Conservation (phyloP, 176 grass and related monocot genomes). For the Eragrostis nindensis region DNA sequence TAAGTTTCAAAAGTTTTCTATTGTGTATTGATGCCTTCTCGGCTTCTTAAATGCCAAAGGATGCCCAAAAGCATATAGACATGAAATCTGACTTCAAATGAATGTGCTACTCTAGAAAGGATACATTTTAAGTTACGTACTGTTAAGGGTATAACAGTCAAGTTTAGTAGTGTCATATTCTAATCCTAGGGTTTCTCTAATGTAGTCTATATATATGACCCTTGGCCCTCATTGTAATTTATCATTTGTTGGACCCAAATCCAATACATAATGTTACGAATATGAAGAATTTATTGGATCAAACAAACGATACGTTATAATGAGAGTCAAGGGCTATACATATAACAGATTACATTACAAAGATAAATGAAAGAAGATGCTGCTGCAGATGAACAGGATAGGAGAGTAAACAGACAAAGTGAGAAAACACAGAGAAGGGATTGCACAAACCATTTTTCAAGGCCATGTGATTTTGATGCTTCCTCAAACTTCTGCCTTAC, state of each 20-base stretch:
- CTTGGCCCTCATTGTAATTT: no score
- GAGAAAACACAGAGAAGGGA: constrained; percentile 28
- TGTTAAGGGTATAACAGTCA: neutral
- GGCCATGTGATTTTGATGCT: constrained; percentile 86
- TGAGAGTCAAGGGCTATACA: no score
- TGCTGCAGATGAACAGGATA: constrained; percentile 34
- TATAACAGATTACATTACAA: neutral
- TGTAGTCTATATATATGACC: no score
- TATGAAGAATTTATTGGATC: no score
- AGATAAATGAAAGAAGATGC: constrained; percentile 9
- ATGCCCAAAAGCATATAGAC: neutral
- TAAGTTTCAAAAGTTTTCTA: neutral
- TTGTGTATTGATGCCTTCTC: neutral
- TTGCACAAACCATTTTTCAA: constrained; percentile 76
- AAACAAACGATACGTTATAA: no score
- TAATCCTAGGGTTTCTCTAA: no score
- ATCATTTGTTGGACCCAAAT: no score
- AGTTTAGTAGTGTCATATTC: no score
- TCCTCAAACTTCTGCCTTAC: constrained; percentile 84
- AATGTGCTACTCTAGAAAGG: neutral
- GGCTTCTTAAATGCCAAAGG: neutral
- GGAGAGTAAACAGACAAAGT: constrained; percentile 7
- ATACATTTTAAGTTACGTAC: neutral
- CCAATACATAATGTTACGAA: no score
- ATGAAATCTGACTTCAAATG: neutral